Base-by-base conservation (phyloP, 148 eudicot genomes). In the Polygonum aviculare region DNA sequence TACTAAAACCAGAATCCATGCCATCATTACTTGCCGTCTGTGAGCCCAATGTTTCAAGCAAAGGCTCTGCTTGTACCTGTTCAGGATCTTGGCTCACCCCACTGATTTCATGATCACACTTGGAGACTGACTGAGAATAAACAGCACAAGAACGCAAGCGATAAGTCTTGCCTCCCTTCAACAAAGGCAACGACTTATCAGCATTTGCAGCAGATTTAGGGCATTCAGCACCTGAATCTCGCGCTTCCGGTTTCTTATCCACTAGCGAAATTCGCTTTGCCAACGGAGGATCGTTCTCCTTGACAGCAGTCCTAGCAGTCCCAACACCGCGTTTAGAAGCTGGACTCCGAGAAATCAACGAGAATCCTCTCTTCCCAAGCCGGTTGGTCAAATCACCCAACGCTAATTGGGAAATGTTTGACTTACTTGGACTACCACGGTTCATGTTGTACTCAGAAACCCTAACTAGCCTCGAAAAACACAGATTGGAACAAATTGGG, bases 311-410 rank as follows among this genome's bases (percentile, higher is more conserved):
- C 10, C 54, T 60, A 38, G 36, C 60, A 52, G 80, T 77, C 7
- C 41, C 41, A 39, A 39, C 41, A 0, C 3, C 41, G 7, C 6
- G 7, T 82, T 81, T 82, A 36, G 75, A 74, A 0, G 72, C 74
- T 6, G 80, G 62, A 52, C 70, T 67, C 0, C 78, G 77, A 2
- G 85, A 80, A 54, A 85, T 72, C 41, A 70, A 54, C 4, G 78
- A 74, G n/a, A 79, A 77, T 12, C 78, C 87, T 81, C 92, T 82
- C 78, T 90, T 88, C 6, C 82, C 87, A 33, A 76, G 39, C 55
- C 79, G 85, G 81, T 92, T 92, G 3, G 90, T 87, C 19, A 92
- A 77, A 79, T 90, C 87, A 1, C 86, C 89, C 38, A 92, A 70
- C 16, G 59, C 84, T 7, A 75, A 67, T 67, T 89, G 86, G 5